Evolutionary conservation across 2,329 filamentous ascomycete genomes (phyloP), one percentile per base, ranked within the genome.

Genomic region (Ascochyta pisi): DNA sequence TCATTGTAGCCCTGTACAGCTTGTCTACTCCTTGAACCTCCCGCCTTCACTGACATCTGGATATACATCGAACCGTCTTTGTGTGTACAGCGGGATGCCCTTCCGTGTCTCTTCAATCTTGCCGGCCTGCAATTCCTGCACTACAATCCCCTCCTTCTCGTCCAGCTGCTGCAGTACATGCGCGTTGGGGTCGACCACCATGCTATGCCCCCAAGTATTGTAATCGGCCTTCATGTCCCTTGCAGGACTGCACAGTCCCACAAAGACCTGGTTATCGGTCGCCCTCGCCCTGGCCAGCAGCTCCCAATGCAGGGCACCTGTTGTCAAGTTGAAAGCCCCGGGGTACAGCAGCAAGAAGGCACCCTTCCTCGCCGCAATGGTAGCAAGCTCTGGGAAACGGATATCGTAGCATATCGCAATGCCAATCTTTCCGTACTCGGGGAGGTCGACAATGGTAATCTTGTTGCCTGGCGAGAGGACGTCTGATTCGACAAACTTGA

Each of bases 371-470:
- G 94, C 91, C 0, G 94, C 94, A 53, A 98, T 89, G 73, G 86
- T 95, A 3, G 92, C 95, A 10, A 96, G 82, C 78, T 98, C 95
- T 0, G 95, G 94, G 80, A 99, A 99, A 37, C 95, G 91, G 51
- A 99, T 86, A 77, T 99, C 95, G 79, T 99, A 99, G 84, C 95
- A 99, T 73, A 99, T 98, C 29, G 91, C 93, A 4, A 99, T 81
- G 4, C 86, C 92, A 60, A 99, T 85, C 74, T 86, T 89, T 57
- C 95, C 95, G 76, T 96, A 96, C 63, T 90, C 92, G 3, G 93
- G 91, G 27, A 97, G 81, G 63, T 96, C 90, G 24, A 98, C 82
- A 3, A 98, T 78, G 0, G 94, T 96, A 57, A 97, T 79, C 71
- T 91, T 88, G 78, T 94, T 89, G 0, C 95, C 95, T 0, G 94